These are phyloP conservation scores for Chamaenerion angustifolium DNA, from an alignment of 345 rosid genomes.

Conservation along the genomic window DNA sequence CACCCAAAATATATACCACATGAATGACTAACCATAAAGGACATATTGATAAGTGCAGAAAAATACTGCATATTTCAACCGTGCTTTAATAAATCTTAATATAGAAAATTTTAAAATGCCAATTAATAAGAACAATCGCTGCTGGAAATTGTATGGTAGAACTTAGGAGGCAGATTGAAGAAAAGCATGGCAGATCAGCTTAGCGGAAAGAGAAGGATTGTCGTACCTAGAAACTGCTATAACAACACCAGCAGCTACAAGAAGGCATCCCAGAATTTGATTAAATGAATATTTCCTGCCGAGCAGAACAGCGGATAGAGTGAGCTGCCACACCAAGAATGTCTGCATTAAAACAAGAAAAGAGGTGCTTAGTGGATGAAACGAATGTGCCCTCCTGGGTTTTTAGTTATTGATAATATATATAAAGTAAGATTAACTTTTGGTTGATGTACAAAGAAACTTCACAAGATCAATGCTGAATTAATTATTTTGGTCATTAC, in stretches of 20 bases:
- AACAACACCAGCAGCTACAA: slow-evolving; percentile 66
- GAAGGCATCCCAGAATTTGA: slow-evolving; percentile 62
- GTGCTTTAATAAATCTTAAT: too few species aligned
- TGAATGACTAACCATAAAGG: not conserved
- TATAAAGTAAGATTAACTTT: too few species aligned
- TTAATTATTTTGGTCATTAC: too few species aligned
- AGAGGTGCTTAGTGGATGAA: slow-evolving; percentile 1
- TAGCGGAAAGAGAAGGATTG: not conserved
- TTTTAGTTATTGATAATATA: not conserved
- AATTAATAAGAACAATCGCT: too few species aligned
- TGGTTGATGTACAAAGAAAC: too few species aligned
- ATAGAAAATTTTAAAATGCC: too few species aligned
- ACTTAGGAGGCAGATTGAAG: too few species aligned
- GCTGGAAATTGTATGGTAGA: too few species aligned
- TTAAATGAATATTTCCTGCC: slow-evolving; percentile 44
- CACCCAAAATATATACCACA: slow-evolving; percentile 4
- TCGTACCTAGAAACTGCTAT: slow-evolving; percentile 67
- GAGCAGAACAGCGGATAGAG: slow-evolving; percentile 46
- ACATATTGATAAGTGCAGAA: not conserved
- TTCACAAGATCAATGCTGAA: too few species aligned
- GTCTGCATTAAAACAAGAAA: slow-evolving; percentile 31
- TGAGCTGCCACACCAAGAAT: slow-evolving; percentile 77
- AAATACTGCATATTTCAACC: too few species aligned
- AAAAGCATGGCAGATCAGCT: too few species aligned
- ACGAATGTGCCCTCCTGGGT: not conserved